Base-by-base conservation (phyloP, 805 yeast genomes). In the Trichomonascus vanleenenianus region DNA sequence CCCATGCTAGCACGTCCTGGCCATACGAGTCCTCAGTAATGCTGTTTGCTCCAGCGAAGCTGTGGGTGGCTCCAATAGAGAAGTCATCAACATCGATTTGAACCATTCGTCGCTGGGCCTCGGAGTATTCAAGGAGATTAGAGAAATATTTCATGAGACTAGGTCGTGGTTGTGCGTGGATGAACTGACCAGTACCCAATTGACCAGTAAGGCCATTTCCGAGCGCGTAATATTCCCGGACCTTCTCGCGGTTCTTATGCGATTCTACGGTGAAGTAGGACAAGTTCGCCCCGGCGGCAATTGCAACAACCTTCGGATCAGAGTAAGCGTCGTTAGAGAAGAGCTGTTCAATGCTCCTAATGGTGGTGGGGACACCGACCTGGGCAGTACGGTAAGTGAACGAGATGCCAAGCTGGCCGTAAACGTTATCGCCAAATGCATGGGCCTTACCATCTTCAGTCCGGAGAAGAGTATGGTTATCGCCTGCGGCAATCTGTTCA, bases 181-280 rank as follows among this genome's bases (percentile, higher is more conserved):
- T 66, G 61, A 72, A 88, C 46, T 81, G 73, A 12, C 86, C 87
- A 39, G 76, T 75, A 19, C 97, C 98, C 45, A 88, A 69, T 64
- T 87, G 94, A 14, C 97, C 98, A 56, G 76, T 74, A 43, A 83
- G 61, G 3, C 97, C 96, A 56, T 80, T 79, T 16, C 98, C 98
- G 68, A 88, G 81, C 2, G 86, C 72, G 52, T 83, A 61, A 20
- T 55, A 50, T 9, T 50, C 43, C 43, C 51, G 42, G 22, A 67
- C 34, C 43, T 55, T 54, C 30, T 58, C 56, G 12, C 49, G 45
- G 34, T 50, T 46, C n/a, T 47, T 49, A 22, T 4, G 8, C 20
- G 57, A 56, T 15, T 44, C 46, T 33, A 59, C 55, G 3, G 54
- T 39, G 18, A 78, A 75, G 63, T 69, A 80, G 1, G 82, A 71